phyloP scores from a whole-genome alignment of 106 monocot species.

The Acorus calamus region DNA sequence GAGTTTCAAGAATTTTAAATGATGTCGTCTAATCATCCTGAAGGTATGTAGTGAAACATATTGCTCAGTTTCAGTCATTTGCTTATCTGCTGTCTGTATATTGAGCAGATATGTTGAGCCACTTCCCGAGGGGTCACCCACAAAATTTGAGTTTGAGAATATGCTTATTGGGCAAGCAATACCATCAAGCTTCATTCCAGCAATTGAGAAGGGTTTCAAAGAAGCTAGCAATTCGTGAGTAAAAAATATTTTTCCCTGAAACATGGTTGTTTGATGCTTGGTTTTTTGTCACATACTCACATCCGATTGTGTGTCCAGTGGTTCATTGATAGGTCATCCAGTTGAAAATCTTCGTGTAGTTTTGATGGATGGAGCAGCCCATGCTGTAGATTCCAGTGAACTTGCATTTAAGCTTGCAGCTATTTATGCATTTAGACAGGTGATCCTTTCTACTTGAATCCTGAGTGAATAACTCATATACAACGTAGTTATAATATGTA shows the following conservation, averaged over 20 bases:
- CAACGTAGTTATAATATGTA: no score
- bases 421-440: constrained; percentile 99
- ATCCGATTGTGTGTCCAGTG: constrained; percentile 26
- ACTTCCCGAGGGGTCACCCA: constrained; percentile 49
- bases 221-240: constrained; percentile 92
- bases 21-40: no score
- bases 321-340: constrained; percentile 90
- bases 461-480: no score
- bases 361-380: constrained; percentile 91
- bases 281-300: neutral
- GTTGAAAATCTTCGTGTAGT: constrained; percentile 84
- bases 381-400: constrained; percentile 96
- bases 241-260: neutral
- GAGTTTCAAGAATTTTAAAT: no score
- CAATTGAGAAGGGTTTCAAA: constrained; percentile 93
- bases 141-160: constrained; percentile 98
- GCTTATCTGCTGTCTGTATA: neutral
- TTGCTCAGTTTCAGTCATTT: neutral
- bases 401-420: constrained; percentile 95
- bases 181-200: constrained; percentile 76
- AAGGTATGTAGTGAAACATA: neutral
- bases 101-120: constrained; percentile 73
- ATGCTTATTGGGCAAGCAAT: constrained; percentile 84
- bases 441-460: constrained; percentile 6
- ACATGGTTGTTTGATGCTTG: neutral